Percentiles rank a stretch among this genome's conserved stretches.
These are phyloP conservation scores for Xylariaceae sp. DNA, from an alignment of 2,329 filamentous ascomycete genomes.

Conservation along the genomic window DNA sequence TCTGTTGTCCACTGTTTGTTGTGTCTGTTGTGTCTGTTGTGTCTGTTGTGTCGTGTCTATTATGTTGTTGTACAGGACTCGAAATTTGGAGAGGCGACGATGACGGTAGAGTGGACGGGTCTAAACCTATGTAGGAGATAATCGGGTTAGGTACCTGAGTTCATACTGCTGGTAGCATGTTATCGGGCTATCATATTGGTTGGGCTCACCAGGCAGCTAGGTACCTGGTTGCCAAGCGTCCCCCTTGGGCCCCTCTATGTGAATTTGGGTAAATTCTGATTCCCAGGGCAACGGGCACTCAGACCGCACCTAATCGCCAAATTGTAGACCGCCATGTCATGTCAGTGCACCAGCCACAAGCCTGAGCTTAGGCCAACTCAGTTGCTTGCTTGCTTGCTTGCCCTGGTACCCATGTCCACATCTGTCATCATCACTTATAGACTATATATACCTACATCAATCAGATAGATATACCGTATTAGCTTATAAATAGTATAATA, in stretches of 20 bases:
- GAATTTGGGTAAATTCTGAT: background rate
- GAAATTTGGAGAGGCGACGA: constrained; percentile 10
- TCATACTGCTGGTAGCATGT: no score
- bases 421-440: no score
- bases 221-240: background rate
- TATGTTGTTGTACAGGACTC: background rate
- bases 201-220: background rate
- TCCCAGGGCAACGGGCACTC: constrained; percentile 9
- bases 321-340: no score
- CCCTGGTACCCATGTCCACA: background rate
- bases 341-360: no score
- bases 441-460: no score
- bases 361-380: no score
- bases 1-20: background rate
- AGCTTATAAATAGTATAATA: no score
- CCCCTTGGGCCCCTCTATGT: background rate
- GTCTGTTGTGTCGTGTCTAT: background rate
- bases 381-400: background rate
- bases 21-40: no score
- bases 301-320: background rate
- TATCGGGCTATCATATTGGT: background rate
- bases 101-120: constrained; percentile 4
- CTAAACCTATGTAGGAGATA: background rate
- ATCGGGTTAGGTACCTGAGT: background rate
- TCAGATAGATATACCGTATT: no score